Percentiles rank a stretch among this genome's conserved stretches.
Evolutionary conservation across 768 basidiomycete species (phyloP).

Genomic region (Serendipita sp.): DNA sequence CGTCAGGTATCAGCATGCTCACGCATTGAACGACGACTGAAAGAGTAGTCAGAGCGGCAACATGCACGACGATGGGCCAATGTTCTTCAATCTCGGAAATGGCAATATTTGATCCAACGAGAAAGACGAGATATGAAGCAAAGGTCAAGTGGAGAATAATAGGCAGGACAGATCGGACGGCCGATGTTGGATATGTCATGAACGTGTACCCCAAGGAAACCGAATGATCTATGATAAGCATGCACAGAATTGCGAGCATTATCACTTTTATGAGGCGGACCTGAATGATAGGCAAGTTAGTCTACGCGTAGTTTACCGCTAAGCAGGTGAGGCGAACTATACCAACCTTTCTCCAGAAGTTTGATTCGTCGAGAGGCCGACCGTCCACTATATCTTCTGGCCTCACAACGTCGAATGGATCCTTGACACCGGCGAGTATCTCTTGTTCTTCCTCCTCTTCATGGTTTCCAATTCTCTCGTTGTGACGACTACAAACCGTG

Average conservation of each 20-base stretch:
- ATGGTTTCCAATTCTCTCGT: not conserved
- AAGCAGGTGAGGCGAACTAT: not conserved
- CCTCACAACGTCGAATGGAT: constrained; percentile 58
- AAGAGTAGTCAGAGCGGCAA: not conserved
- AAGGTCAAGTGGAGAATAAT: not conserved
- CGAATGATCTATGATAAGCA: not conserved
- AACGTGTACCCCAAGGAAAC: not conserved
- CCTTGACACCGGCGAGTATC: constrained; percentile 19
- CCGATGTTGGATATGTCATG: not conserved
- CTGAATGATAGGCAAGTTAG: not conserved
- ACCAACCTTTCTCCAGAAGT: constrained; percentile 38
- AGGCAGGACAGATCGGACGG: not conserved
- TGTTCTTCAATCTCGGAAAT: not conserved
- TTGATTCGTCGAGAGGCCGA: constrained; percentile 40
- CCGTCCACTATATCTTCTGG: constrained; percentile 56
- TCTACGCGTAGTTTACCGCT: not conserved
- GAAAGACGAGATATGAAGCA: not conserved
- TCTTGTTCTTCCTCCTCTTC: constrained; percentile 13
- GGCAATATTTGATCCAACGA: not conserved
- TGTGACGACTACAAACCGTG: not conserved
- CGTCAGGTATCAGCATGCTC: not conserved
- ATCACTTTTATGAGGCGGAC: not conserved
- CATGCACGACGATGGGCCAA: not conserved
- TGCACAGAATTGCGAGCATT: not conserved
- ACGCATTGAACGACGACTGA: not conserved